phyloP scores from a whole-genome alignment of 2,329 filamentous ascomycete species.

The Aspergillus spinulosporus region DNA sequence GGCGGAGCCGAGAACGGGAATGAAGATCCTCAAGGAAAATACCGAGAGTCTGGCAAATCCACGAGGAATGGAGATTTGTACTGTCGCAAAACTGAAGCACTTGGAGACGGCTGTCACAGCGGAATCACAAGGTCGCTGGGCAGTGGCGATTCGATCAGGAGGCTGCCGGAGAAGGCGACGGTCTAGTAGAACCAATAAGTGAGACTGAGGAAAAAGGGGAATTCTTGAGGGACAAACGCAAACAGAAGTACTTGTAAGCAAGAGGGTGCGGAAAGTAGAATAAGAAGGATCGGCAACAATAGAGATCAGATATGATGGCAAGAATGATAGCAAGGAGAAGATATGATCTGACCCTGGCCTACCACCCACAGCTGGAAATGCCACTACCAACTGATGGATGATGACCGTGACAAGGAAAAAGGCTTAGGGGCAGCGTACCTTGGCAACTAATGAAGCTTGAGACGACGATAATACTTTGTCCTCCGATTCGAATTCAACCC shows the following conservation, averaged over 20 bases:
- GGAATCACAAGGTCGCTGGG: constrained; percentile 1
- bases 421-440: constrained; percentile 10
- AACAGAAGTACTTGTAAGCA: constrained; percentile 1
- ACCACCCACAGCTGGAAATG: too few relatives aligned
- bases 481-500: too few relatives aligned
- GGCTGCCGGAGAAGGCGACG: constrained; percentile 7
- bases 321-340: constrained; percentile 13
- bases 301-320: constrained; percentile 27
- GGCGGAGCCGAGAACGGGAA: constrained; percentile 17
- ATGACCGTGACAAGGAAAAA: constrained; percentile 10
- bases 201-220: constrained; percentile 6
- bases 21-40: constrained; percentile 19
- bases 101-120: neutral
- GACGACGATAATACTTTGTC: constrained; percentile 8
- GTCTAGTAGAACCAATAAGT: constrained; percentile 12
- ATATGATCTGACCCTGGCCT: constrained; percentile 9
- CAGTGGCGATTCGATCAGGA: constrained; percentile 19
- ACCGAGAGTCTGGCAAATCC: neutral
- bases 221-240: neutral
- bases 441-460: neutral
- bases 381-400: neutral
- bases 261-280: constrained; percentile 8
- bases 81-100: neutral
- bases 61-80: neutral
- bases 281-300: constrained; percentile 20